phyloP scores from a whole-genome alignment of 306 rosid genomes.

The Astragalus membranaceus region DNA sequence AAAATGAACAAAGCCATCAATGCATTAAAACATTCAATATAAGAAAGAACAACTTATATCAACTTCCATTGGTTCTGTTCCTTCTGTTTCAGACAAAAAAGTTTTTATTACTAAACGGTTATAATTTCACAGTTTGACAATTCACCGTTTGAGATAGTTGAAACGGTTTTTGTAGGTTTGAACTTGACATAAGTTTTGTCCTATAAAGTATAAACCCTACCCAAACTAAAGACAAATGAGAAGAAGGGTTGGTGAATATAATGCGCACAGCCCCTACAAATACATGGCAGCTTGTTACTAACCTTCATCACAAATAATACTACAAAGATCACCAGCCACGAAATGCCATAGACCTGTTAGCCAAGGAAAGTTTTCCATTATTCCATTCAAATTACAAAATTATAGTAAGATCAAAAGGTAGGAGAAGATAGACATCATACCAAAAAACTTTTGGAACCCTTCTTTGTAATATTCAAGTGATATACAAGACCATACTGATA shows the following conservation, averaged over 20 bases:
- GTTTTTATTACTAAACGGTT: no score
- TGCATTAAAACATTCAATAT: background rate
- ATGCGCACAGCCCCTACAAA: background rate
- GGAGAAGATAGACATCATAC: slow-evolving; percentile 5
- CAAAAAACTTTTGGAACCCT: slow-evolving; percentile 35
- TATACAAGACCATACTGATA: slow-evolving; percentile 49
- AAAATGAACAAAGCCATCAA: background rate
- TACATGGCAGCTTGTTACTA: slow-evolving; percentile 24
- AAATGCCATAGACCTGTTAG: slow-evolving; percentile 83
- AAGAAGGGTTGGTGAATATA: background rate
- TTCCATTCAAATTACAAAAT: slow-evolving; percentile 5
- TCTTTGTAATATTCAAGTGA: slow-evolving; percentile 36
- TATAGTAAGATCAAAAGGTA: background rate
- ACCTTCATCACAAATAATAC: slow-evolving; percentile 97
- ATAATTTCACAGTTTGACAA: no score
- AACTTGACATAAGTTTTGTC: no score
- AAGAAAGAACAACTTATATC: background rate
- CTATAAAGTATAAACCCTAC: background rate
- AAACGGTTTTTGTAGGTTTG: no score
- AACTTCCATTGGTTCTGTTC: no score
- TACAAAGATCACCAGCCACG: slow-evolving; percentile 91
- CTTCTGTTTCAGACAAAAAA: no score
- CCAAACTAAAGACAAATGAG: background rate
- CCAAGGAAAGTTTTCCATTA: slow-evolving; percentile 18
- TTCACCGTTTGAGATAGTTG: no score